Base-by-base conservation (phyloP, 768 basidiomycete genomes). In the Fistulinella prunicolor region DNA sequence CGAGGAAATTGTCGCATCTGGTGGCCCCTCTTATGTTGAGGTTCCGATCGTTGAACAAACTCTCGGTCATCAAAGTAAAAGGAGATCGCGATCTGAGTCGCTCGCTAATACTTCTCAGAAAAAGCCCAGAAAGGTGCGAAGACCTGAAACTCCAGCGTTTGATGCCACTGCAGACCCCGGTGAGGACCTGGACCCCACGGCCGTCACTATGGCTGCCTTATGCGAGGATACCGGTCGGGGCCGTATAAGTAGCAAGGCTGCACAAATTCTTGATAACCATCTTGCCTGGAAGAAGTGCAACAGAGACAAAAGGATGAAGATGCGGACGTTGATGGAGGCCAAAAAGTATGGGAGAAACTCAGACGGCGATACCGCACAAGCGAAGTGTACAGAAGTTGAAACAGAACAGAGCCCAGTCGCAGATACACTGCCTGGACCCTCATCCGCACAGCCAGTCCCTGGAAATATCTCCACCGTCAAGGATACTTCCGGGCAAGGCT, bases 221-320 rank as follows among this genome's bases (percentile, higher is more conserved):
- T 92, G 90, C 62, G 77, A 73, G 26, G 90, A 93, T 58, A 85
- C 77, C 0, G 89, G 89, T 9, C 81, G 82, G 54, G 90, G 90
- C 6, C 80, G 89, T 34, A 73, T 91, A 41, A 89, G 87, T 59
- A 83, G 79, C 57, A 90, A 86, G 63, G 88, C 86, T 1, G 72
- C 75, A 9, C 83, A 86, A 57, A 83, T 92, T 44, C 71, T 83
- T 51, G 77, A 66, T 42, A 88, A 88, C 42, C 85, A 90, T 54
- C 73, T 79, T 36, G 74, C 78, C 7, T 88, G 88, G 86, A 88
- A 86, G 63, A 69, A 74, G 26, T 73, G 78, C 39, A 89, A 81
- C 57, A 75, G 76, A 47, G 86, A 87, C 56, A 84, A 80, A 64
- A 71, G 85, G 50, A 77, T 73, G 13, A 77, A 77, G 26, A 82